Evolutionary conservation across 2,329 filamentous ascomycete species (phyloP).

Genomic region (Talaromyces sp.): DNA sequence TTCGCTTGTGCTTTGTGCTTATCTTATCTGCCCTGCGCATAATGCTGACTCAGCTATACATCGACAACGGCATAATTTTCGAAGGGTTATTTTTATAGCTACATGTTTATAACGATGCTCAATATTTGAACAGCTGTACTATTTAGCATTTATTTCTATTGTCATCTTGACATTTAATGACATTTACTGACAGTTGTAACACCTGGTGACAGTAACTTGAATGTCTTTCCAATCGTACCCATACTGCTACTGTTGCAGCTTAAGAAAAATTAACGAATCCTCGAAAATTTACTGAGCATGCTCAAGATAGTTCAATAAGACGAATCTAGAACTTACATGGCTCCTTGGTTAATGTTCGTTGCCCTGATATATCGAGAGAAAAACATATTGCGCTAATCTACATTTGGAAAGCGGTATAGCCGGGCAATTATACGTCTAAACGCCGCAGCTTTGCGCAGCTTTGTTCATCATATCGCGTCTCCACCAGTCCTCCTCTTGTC

Average conservation of each 20-base stretch:
- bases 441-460: not conserved
- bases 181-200: not conserved
- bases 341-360: not conserved
- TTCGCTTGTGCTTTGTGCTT: slow-evolving; percentile 40
- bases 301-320: not conserved
- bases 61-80: not conserved
- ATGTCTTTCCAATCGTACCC: not conserved
- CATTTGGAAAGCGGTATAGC: not conserved
- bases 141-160: not conserved
- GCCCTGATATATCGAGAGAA: not conserved
- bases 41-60: slow-evolving; percentile 27
- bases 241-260: not conserved
- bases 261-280: not conserved
- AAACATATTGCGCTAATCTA: not conserved
- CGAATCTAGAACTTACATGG: not conserved
- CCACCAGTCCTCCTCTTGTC: not conserved
- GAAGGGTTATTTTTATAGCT: not conserved
- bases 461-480: not conserved
- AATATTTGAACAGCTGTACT: too few species aligned
- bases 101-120: too few species aligned
- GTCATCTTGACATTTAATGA: not conserved
- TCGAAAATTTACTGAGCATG: not conserved
- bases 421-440: not conserved
- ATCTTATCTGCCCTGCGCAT: slow-evolving; percentile 36
- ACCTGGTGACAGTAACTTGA: not conserved